Evolutionary conservation across 371 early-diverging fungal species (phyloP), one percentile per base, ranked within the genome.

Genomic region (Mortierella sp.): DNA sequence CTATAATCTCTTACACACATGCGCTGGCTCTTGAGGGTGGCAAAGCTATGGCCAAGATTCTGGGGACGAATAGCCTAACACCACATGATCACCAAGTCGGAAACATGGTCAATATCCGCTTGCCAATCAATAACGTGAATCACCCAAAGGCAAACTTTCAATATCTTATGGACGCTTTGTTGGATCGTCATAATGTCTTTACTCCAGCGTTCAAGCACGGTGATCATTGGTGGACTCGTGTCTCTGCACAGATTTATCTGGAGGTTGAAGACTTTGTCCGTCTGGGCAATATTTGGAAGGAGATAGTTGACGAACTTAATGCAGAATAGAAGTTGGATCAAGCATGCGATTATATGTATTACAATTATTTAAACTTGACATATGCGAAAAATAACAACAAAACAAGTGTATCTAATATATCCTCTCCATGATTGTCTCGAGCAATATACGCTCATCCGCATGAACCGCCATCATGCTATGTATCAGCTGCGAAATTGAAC

Each of bases 201-300:
- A 85, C 83, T 0, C 77, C 86, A 2, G 66, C 83, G 8, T 92
- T 85, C 76, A 68, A 75, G 34, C 87, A 88, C 60, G 77, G 79
- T 22, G 86, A 83, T 17, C 35, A 64, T 7, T 85, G 86, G 73
- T 91, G 76, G 60, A 74, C 85, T 7, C 89, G 93, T 19, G 73
- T 89, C 13, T 87, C 85, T 23, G 84, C 87, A 8, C 92, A 93
- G 69, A 83, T 93, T 23, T 92, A 91, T 51, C 85, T 85, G 43
- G 88, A 87, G 59, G 58, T 86, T 60, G 70, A 76, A 1, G 91
- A 93, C 64, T 89, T 87, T 70, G 72, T 73, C 34, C 59, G 82
- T 4, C 82, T 86, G 17, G 85, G 77, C 10, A 65, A 86, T 9
- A 86, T 86, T 26, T 74, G 90, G 59, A 68, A 82, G 64, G 72